Conservation (phyloP, 805 yeast genomes). For the Barnettozyma siamensis region DNA sequence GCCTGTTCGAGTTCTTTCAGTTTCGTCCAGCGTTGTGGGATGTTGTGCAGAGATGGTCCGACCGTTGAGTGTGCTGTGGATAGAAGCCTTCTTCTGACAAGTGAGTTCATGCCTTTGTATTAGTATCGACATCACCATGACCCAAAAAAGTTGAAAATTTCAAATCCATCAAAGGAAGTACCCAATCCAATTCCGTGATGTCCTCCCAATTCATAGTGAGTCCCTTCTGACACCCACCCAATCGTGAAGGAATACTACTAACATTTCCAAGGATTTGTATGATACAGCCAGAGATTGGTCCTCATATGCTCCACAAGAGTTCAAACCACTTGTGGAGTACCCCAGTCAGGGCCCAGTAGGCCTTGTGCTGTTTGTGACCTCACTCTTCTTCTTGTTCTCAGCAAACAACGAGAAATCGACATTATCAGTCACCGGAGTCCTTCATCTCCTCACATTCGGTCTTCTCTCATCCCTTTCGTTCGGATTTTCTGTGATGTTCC, state of each 20-base stretch:
- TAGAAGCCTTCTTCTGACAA: neutral
- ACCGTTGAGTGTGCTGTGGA: neutral
- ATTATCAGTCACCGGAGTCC: neutral
- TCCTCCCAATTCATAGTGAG: no score
- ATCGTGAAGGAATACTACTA: no score
- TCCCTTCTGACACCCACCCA: no score
- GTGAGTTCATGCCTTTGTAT: constrained; percentile 1
- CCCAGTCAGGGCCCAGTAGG: neutral
- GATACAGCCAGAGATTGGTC: constrained; percentile 3
- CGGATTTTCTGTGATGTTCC: constrained; percentile 36
- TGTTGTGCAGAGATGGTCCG: constrained; percentile 26
- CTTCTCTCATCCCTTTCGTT: constrained; percentile 30
- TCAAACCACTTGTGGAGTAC: neutral
- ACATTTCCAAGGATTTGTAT: constrained; percentile 2
- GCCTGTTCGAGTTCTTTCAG: constrained; percentile 28
- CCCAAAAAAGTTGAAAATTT: neutral
- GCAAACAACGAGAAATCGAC: neutral
- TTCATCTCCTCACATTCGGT: constrained; percentile 22
- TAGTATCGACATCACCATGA: no score
- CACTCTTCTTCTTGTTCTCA: neutral
- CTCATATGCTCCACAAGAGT: neutral
- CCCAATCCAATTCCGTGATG: no score
- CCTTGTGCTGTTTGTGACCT: neutral
- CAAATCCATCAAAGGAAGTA: no score
- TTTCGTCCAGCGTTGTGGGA: constrained; percentile 28